phyloP scores from a whole-genome alignment of 768 basidiomycete species.

The Leccinum subtestaceum region DNA sequence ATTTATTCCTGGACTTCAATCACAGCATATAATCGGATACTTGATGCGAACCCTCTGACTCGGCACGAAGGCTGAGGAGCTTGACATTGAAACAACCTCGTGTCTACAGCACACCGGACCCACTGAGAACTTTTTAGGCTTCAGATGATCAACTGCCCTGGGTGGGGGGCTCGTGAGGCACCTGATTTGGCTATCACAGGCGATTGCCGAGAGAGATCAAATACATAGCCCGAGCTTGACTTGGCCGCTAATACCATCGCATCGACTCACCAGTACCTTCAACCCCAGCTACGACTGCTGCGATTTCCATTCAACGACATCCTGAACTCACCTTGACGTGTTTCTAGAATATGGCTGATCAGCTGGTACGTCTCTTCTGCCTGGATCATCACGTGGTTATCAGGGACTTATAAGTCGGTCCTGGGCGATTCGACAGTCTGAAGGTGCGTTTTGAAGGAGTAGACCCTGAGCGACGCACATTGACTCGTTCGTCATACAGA shows the following conservation, averaged over 20 bases:
- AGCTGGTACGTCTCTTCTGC: conserved; percentile 42
- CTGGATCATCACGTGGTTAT: conserved; percentile 8
- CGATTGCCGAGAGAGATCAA: conserved; percentile 37
- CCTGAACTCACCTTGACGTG: background rate
- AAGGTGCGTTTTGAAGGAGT: conserved; percentile 42
- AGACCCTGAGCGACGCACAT: background rate
- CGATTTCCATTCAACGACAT: background rate
- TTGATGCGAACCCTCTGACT: background rate
- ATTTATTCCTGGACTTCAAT: conserved; percentile 6
- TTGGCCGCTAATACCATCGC: conserved; percentile 9
- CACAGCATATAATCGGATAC: conserved; percentile 10
- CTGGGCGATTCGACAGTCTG: conserved; percentile 40
- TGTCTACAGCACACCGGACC: background rate
- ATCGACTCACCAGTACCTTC: conserved; percentile 2
- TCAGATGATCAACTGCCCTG: conserved; percentile 8
- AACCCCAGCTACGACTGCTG: conserved; percentile 3
- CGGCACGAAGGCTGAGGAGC: background rate
- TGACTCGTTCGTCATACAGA: conserved; percentile 45
- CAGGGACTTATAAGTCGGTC: conserved; percentile 15
- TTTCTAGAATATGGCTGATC: conserved; percentile 50
- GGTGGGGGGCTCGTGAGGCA: conserved; percentile 11
- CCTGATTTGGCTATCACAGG: conserved; percentile 25
- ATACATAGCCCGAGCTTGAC: conserved; percentile 4
- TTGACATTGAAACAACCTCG: background rate
- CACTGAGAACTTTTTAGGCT: background rate